Conservation (phyloP, 2,329 filamentous ascomycete genomes). For the Paecilomyces sp. region DNA sequence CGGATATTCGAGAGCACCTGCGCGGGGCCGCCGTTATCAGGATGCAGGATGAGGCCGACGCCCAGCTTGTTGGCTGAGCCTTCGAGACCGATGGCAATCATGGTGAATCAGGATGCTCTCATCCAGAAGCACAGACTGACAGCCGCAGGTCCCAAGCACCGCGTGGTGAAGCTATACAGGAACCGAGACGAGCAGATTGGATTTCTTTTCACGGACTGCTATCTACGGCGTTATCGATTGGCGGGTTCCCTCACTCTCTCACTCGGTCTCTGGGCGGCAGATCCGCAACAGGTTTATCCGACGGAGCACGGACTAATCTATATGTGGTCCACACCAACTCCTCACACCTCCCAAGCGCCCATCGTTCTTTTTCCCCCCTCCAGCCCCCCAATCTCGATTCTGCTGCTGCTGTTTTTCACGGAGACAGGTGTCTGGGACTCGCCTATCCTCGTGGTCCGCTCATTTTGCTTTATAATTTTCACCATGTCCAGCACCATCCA, state of each 20-base stretch:
- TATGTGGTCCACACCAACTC: conserved; percentile 12
- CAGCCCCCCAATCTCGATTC: background rate
- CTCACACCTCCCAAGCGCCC: conserved; percentile 5
- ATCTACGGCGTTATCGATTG: conserved; percentile 24
- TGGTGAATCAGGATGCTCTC: conserved; percentile 19
- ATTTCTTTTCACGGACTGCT: conserved; percentile 10
- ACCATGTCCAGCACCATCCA: conserved; percentile 29
- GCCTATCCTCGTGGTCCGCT: background rate
- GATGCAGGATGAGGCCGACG: conserved; percentile 82
- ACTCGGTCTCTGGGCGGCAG: background rate
- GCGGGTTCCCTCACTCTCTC: conserved; percentile 1
- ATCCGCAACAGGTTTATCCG: conserved; percentile 10
- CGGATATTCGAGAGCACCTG: conserved; percentile 86
- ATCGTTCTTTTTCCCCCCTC: background rate
- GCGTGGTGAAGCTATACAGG: background rate
- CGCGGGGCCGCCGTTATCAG: conserved; percentile 46
- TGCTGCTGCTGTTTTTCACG: conserved; percentile 5
- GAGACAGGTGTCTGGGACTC: background rate
- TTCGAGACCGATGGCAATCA: conserved; percentile 70
- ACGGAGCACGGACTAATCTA: conserved; percentile 9
- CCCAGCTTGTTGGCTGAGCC: conserved; percentile 98
- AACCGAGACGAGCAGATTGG: conserved; percentile 1
- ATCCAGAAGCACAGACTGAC: background rate
- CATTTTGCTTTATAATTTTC: conserved; percentile 8
- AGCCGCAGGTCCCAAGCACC: background rate